Evolutionary conservation across 768 basidiomycete genomes (phyloP).

Genomic region (Amylocystis lapponica): DNA sequence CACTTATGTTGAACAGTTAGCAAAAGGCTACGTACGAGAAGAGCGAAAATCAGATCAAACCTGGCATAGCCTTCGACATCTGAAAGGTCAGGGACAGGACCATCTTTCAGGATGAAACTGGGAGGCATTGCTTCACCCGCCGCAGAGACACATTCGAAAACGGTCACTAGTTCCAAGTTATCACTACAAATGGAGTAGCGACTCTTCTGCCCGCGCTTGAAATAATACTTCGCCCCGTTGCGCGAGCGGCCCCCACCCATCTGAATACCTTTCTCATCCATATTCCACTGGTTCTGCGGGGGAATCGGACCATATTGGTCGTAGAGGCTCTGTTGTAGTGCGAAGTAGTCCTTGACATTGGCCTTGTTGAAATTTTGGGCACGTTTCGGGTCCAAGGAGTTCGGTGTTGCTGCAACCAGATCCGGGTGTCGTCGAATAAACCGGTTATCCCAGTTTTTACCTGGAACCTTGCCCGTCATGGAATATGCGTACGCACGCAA

Average conservation of each 20-base stretch:
- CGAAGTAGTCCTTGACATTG: conserved; percentile 8
- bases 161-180: conserved; percentile 37
- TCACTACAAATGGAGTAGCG: conserved; percentile 21
- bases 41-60: too few species aligned
- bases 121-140: conserved; percentile 32
- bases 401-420: conserved; percentile 19
- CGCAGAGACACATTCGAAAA: conserved; percentile 40
- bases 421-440: conserved; percentile 19
- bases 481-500: conserved; percentile 7
- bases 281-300: conserved; percentile 7
- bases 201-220: not conserved
- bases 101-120: conserved; percentile 30
- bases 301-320: conserved; percentile 6
- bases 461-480: not conserved
- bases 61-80: not conserved
- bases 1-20: too few species aligned
- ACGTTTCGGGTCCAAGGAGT: conserved; percentile 29
- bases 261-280: conserved; percentile 20
- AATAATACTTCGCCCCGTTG: not conserved
- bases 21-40: too few species aligned
- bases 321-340: conserved; percentile 2
- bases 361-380: conserved; percentile 29
- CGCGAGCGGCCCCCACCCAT: conserved; percentile 4
- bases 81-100: not conserved
- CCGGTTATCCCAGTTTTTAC: conserved; percentile 10